Evolutionary conservation across 78 protist genomes (phyloP), one percentile per base, ranked within the genome.

Genomic region (Planoprotostelium fungivorum): DNA sequence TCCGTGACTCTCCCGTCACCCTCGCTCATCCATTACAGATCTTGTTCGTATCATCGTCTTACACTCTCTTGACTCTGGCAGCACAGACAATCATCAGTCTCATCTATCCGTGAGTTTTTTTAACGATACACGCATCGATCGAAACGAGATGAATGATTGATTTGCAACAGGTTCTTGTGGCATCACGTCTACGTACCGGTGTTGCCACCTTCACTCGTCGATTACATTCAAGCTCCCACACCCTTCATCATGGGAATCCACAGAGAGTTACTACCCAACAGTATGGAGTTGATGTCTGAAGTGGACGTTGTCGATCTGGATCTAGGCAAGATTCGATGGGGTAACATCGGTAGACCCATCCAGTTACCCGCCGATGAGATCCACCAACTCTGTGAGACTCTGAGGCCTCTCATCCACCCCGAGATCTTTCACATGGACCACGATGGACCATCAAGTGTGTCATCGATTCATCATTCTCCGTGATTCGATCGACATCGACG

Each of bases 241-340:
- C 96, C 96, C 29, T 90, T 91, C 89, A 95, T 95, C 35, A 91
- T 94, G 38, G 96, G 96, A 0, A 90, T 94, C 90, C 34, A 89
- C 88, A 51, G 73, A 51, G 73, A 51, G 5, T 16, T 51, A 5
- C 73, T 51, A 16, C 73, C 73, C 73, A 51, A 51, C 5, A 25
- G 31, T 51, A 25, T 51, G 31, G 73, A 51, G 31, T 16, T 51
- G 5, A 51, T 51, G 73, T 16, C 16, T 5, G 73, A 51, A 16
- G 73, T 51, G 73, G 73, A 51, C 73, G 73, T 51, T 5, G 16
- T 51, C 31, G 73, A 51, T 16, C 16, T 51, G 73, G 73, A 51
- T 16, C 31, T 16, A 5, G 73, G 73, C 16, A 16, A 5, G 31
- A 51, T 51, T 16, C 73, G 73, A 5, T 51, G 73, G 73, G 73